Percentiles rank a stretch among this genome's conserved stretches.
Conservation (phyloP, 306 rosid species). For the Phaseolus lunatus region DNA sequence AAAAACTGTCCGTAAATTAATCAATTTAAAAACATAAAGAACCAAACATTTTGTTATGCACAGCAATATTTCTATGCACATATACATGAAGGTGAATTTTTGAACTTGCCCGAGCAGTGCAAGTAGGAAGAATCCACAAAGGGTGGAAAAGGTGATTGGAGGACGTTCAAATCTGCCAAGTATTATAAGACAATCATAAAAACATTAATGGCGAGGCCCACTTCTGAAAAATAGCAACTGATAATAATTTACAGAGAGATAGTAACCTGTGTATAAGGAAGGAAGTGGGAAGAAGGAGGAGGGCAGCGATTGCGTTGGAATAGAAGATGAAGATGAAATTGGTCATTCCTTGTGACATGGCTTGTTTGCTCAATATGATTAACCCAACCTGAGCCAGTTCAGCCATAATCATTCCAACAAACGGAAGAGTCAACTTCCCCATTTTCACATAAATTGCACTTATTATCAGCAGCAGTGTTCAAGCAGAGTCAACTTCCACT, state of each 20-base stretch:
- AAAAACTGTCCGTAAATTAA: too few relatives aligned
- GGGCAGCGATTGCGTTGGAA: constrained; percentile 70
- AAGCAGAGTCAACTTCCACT: neutral
- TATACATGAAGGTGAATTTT: neutral
- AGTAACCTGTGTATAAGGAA: constrained; percentile 56
- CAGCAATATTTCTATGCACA: too few relatives aligned
- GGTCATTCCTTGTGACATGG: constrained; percentile 72
- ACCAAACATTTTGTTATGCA: too few relatives aligned
- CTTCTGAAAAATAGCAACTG: neutral
- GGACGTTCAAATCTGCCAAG: constrained; percentile 60
- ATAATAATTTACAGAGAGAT: neutral
- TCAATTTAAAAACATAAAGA: too few relatives aligned
- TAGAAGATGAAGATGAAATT: constrained; percentile 73
- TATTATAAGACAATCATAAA: neutral
- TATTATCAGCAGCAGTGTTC: neutral
- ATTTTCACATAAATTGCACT: constrained; percentile 18
- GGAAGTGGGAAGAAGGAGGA: constrained; percentile 74
- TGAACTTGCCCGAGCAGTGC: constrained; percentile 67
- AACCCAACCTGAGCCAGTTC: constrained; percentile 75
- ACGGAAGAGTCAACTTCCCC: constrained; percentile 57
- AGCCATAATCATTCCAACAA: constrained; percentile 71
- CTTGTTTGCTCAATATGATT: constrained; percentile 72
- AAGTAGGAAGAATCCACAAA: constrained; percentile 64
- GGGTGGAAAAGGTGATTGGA: constrained; percentile 55
- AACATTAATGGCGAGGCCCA: neutral